Evolutionary conservation across 352 stramenopile genomes (phyloP).

Genomic region (Pythium monospermum): DNA sequence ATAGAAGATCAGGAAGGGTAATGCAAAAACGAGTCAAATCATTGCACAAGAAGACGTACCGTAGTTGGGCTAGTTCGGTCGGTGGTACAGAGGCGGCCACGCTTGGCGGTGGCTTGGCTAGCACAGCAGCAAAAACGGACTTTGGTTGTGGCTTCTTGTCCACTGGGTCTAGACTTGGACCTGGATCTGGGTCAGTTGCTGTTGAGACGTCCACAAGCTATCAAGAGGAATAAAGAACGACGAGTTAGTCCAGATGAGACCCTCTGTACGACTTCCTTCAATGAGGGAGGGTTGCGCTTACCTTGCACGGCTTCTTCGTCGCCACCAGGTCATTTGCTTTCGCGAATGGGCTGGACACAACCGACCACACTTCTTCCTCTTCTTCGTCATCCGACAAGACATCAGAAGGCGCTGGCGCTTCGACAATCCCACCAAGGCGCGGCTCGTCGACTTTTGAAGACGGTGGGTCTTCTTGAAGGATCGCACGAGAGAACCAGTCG

Average conservation of each 20-base stretch:
- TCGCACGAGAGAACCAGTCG: conserved; percentile 44
- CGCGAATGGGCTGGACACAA: conserved; percentile 5
- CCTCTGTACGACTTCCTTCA: neutral
- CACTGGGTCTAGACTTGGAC: no score
- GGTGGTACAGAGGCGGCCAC: neutral
- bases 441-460: conserved; percentile 13
- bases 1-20: neutral
- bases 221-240: neutral
- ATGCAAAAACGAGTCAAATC: neutral
- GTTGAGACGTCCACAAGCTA: conserved; percentile 9
- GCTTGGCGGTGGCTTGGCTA: no score
- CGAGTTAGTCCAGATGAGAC: neutral
- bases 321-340: neutral
- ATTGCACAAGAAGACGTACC: neutral
- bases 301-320: neutral
- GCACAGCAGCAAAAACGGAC: neutral
- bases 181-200: conserved; percentile 1
- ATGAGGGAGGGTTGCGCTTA: neutral
- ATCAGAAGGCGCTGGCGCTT: neutral
- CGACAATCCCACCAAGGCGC: conserved; percentile 14
- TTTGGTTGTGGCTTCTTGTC: neutral
- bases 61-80: conserved; percentile 11
- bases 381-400: conserved; percentile 6
- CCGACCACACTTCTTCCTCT: conserved; percentile 16
- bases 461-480: conserved; percentile 21